A percentile compares a stretch with the other conserved stretches of the same genome.
These are phyloP conservation scores for Teunomyces lycoperdinae DNA, from an alignment of 805 yeast genomes.

Conservation along the genomic window DNA sequence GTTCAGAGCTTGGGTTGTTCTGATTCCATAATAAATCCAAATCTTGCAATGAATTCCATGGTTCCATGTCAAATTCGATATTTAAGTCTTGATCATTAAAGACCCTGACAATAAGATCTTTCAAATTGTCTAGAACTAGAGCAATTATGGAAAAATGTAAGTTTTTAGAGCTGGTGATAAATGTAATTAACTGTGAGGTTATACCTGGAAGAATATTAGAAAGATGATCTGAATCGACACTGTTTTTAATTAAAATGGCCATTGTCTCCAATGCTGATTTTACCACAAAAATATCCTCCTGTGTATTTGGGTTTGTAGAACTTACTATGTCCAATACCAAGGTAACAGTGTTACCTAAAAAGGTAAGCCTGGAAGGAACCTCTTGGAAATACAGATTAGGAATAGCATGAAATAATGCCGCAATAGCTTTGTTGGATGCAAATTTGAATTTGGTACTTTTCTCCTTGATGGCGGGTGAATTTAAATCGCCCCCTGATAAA, in stretches of 20 bases:
- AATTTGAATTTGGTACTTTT: background rate
- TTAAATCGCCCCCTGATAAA: constrained; percentile 14
- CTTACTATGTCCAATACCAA: constrained; percentile 19
- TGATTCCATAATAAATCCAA: background rate
- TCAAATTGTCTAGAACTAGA: constrained; percentile 19
- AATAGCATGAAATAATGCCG: background rate
- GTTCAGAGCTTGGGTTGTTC: background rate
- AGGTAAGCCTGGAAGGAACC: constrained; percentile 18
- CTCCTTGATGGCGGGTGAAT: background rate
- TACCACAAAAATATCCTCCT: constrained; percentile 16
- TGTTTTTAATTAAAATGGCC: constrained; percentile 10
- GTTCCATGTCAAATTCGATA: background rate
- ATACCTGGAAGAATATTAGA: constrained; percentile 42
- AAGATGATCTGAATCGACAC: constrained; percentile 28
- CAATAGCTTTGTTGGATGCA: background rate
- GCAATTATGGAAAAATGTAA: constrained; percentile 23
- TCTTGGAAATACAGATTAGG: constrained; percentile 6
- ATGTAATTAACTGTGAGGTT: constrained; percentile 30
- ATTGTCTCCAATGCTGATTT: constrained; percentile 13
- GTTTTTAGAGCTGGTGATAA: constrained; percentile 17
- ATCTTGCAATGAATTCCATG: background rate
- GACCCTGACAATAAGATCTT: constrained; percentile 22
- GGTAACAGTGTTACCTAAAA: constrained; percentile 29
- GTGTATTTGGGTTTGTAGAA: constrained; percentile 9
- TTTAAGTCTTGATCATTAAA: constrained; percentile 23